A percentile compares a stretch with the other conserved stretches of the same genome.
Conservation (phyloP, 768 basidiomycete genomes). For the Podaxis rugospora region DNA sequence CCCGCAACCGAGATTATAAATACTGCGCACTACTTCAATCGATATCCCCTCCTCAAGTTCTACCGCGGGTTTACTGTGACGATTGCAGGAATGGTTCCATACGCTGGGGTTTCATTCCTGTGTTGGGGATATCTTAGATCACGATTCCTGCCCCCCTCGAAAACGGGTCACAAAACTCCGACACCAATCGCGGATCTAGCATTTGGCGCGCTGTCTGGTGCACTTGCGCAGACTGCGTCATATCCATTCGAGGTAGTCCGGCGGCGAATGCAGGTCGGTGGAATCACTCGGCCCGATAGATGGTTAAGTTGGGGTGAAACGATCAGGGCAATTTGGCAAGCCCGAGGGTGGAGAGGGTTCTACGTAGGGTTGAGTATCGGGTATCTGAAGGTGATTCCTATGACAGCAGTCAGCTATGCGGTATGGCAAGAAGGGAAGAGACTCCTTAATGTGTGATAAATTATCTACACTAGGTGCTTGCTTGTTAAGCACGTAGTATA, state of each 20-base stretch:
- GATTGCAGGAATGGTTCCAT: slow-evolving; percentile 88
- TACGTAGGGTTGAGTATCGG: slow-evolving; percentile 90
- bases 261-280: slow-evolving; percentile 93
- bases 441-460: slow-evolving; percentile 36
- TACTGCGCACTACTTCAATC: slow-evolving; percentile 39
- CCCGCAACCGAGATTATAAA: slow-evolving; percentile 12
- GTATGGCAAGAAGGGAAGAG: slow-evolving; percentile 85
- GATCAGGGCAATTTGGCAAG: slow-evolving; percentile 55
- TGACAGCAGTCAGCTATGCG: slow-evolving; percentile 90
- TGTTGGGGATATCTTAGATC: slow-evolving; percentile 80
- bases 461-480: not conserved
- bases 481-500: not conserved
- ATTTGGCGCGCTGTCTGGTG: slow-evolving; percentile 85
- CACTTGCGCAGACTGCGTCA: slow-evolving; percentile 80
- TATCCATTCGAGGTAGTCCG: slow-evolving; percentile 95
- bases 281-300: slow-evolving; percentile 68
- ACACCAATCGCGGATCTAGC: slow-evolving; percentile 61
- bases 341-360: slow-evolving; percentile 82
- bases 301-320: slow-evolving; percentile 84
- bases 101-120: slow-evolving; percentile 92
- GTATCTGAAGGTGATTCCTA: slow-evolving; percentile 91
- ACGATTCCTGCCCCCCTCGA: slow-evolving; percentile 44
- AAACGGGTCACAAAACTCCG: slow-evolving; percentile 30
- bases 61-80: slow-evolving; percentile 98
- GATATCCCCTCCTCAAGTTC: slow-evolving; percentile 80